These are phyloP conservation scores for Ophiostoma australiae DNA, from an alignment of 2,329 filamentous ascomycete species.

Conservation along the genomic window DNA sequence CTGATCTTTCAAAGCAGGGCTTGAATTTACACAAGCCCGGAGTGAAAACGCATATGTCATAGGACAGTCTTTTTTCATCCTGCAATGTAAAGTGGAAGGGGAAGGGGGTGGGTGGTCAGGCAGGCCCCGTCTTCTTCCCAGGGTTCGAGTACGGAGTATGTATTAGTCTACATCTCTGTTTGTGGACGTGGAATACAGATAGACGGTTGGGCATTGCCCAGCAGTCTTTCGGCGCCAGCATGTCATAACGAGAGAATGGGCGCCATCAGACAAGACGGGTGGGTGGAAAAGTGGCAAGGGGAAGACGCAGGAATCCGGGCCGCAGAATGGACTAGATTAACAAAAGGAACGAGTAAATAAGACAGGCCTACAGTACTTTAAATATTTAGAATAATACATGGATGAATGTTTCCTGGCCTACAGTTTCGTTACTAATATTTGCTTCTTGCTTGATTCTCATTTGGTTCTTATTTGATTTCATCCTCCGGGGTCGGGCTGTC, in stretches of 20 bases:
- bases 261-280: neutral
- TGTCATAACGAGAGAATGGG: neutral
- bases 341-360: neutral
- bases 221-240: constrained; percentile 4
- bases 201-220: constrained; percentile 6
- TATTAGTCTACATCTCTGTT: neutral
- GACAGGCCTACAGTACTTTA: neutral
- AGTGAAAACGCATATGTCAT: neutral
- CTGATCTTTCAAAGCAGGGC: neutral
- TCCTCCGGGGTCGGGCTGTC: neutral
- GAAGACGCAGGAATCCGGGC: constrained; percentile 5
- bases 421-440: too few relatives aligned
- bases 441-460: neutral
- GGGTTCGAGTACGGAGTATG: constrained; percentile 6
- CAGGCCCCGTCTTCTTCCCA: constrained; percentile 4
- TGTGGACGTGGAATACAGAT: constrained; percentile 1
- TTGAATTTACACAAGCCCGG: neutral
- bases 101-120: neutral
- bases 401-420: too few relatives aligned
- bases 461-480: neutral
- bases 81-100: neutral
- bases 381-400: neutral
- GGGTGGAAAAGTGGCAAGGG: neutral
- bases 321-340: constrained; percentile 10
- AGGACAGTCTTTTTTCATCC: constrained; percentile 5